Conservation (phyloP, 1,139 yeast genomes). For the Hansenula sp. region DNA sequence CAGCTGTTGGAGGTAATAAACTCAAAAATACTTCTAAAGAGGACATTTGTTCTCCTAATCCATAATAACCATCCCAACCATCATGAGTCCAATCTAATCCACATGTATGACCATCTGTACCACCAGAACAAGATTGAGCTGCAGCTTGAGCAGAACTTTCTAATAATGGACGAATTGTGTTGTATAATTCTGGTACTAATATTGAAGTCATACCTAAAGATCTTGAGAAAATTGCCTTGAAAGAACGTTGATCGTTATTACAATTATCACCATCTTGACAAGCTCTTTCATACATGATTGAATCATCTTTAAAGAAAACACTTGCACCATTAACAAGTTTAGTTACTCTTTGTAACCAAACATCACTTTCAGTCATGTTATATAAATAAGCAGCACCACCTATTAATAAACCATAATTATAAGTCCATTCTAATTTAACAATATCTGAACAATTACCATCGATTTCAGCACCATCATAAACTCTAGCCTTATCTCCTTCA, state of each 20-base stretch:
- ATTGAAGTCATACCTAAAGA: slow-evolving; percentile 46
- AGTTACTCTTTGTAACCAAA: slow-evolving; percentile 46
- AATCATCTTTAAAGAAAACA: slow-evolving; percentile 41
- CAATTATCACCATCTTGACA: slow-evolving; percentile 44
- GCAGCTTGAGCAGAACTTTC: slow-evolving; percentile 48
- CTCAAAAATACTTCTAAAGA: slow-evolving; percentile 62
- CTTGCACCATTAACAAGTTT: slow-evolving; percentile 39
- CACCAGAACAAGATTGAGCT: slow-evolving; percentile 63
- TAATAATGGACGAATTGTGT: slow-evolving; percentile 35
- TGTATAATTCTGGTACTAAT: slow-evolving; percentile 44
- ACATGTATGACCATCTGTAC: slow-evolving; percentile 84
- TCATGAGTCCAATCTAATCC: slow-evolving; percentile 70
- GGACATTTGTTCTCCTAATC: slow-evolving; percentile 75
- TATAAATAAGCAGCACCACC: slow-evolving; percentile 60
- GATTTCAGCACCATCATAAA: slow-evolving; percentile 59
- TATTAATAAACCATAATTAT: slow-evolving; percentile 56
- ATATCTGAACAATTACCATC: slow-evolving; percentile 43
- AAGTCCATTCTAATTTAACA: slow-evolving; percentile 53
- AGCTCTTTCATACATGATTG: slow-evolving; percentile 53
- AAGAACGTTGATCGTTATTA: slow-evolving; percentile 61
- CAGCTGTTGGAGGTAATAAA: slow-evolving; percentile 30
- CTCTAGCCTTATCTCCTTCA: slow-evolving; percentile 32
- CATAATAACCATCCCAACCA: slow-evolving; percentile 62
- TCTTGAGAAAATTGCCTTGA: slow-evolving; percentile 55
- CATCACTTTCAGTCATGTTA: slow-evolving; percentile 46